Percentiles rank a stretch among this genome's conserved stretches.
These are phyloP conservation scores for Exophiala alcalophila DNA, from an alignment of 2,329 filamentous ascomycete species.

Conservation along the genomic window DNA sequence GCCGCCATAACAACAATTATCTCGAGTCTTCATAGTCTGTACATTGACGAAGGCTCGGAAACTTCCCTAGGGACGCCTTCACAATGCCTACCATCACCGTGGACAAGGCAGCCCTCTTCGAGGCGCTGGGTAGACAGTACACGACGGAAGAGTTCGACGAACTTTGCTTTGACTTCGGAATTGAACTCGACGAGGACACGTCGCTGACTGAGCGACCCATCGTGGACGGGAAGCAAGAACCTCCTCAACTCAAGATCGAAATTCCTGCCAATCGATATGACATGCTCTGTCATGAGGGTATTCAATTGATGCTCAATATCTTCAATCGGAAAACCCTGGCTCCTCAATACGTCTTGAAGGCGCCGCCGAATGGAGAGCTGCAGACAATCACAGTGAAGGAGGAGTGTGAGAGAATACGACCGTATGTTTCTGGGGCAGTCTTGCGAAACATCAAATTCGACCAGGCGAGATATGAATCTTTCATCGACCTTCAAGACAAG, in stretches of 20 bases:
- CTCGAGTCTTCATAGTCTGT: too few species aligned
- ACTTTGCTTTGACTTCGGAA: constrained; percentile 94
- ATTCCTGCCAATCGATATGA: constrained; percentile 91
- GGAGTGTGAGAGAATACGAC: constrained; percentile 74
- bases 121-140: constrained; percentile 84
- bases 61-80: constrained; percentile 31
- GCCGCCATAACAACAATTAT: too few species aligned
- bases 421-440: constrained; percentile 84
- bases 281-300: constrained; percentile 96
- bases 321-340: constrained; percentile 74
- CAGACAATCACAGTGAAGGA: constrained; percentile 78
- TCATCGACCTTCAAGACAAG: constrained; percentile 97
- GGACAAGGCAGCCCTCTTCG: constrained; percentile 93
- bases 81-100: constrained; percentile 95
- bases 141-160: constrained; percentile 95
- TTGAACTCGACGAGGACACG: constrained; percentile 96
- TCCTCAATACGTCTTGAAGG: constrained; percentile 74
- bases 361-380: constrained; percentile 69
- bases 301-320: constrained; percentile 91
- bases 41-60: too few species aligned
- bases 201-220: constrained; percentile 70
- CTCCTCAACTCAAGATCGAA: constrained; percentile 94
- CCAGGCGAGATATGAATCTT: constrained; percentile 87
- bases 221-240: constrained; percentile 75
- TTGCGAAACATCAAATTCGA: constrained; percentile 89